Conservation (phyloP, 345 rosid genomes). For the Salix caprea region DNA sequence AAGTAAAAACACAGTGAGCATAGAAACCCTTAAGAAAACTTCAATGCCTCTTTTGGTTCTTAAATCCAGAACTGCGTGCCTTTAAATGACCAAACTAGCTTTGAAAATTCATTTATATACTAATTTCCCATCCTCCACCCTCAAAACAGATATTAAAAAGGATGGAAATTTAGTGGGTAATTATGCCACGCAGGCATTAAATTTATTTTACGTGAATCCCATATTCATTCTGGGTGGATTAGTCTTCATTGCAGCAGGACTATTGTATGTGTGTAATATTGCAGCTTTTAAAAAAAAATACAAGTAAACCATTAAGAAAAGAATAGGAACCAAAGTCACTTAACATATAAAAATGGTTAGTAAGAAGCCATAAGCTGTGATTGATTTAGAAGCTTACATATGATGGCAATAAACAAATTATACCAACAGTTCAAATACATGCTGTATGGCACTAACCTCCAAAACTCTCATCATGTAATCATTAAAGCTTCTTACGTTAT, state of each 20-base stretch:
- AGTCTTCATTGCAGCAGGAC: background rate
- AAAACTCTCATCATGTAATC: constrained; percentile 91
- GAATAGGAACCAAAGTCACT: background rate
- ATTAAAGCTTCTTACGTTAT: constrained; percentile 81
- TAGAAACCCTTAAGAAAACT: constrained; percentile 7
- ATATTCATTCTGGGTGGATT: background rate
- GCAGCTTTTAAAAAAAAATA: background rate
- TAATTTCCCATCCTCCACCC: background rate
- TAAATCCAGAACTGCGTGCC: background rate
- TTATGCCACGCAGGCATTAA: background rate
- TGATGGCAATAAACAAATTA: background rate
- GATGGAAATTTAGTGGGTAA: background rate
- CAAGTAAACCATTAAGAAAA: background rate
- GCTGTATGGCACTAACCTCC: constrained; percentile 54
- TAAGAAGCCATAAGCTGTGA: background rate
- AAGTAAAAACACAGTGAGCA: constrained; percentile 5
- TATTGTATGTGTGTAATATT: background rate
- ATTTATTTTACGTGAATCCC: background rate
- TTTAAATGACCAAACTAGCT: background rate
- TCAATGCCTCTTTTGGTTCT: constrained; percentile 1
- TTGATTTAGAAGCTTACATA: background rate
- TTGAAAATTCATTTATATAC: background rate
- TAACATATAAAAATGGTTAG: background rate
- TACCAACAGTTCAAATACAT: background rate
- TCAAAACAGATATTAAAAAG: background rate